Evolutionary conservation across 2,329 filamentous ascomycete species (phyloP).

Genomic region (Meredithiella fracta): DNA sequence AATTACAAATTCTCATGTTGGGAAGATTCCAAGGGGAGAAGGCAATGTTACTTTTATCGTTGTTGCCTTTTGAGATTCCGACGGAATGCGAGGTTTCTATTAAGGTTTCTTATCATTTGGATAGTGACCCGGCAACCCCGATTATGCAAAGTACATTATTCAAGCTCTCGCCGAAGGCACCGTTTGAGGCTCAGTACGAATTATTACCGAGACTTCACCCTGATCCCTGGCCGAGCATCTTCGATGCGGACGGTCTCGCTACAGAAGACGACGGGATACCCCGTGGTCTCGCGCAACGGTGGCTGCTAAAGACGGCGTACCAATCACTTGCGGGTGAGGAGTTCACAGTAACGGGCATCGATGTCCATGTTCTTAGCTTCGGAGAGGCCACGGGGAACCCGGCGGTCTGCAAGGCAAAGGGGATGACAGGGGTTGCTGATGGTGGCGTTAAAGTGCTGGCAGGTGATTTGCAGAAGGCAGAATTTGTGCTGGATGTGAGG

Average conservation of each 20-base stretch:
- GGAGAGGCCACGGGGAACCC: constrained; percentile 30
- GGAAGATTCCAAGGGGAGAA: constrained; percentile 32
- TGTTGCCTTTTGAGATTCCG: constrained; percentile 33
- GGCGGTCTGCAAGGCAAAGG: constrained; percentile 38
- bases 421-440: constrained; percentile 24
- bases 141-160: constrained; percentile 58
- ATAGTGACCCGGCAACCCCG: constrained; percentile 63
- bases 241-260: constrained; percentile 40
- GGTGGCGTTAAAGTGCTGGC: constrained; percentile 39
- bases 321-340: constrained; percentile 65
- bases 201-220: constrained; percentile 63
- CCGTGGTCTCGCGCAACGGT: constrained; percentile 59
- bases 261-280: constrained; percentile 21
- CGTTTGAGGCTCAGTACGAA: constrained; percentile 86
- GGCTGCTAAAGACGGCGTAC: constrained; percentile 57
- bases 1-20: constrained; percentile 27
- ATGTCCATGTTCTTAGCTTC: constrained; percentile 42
- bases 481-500: constrained; percentile 58
- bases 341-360: constrained; percentile 45
- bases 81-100: constrained; percentile 52
- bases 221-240: constrained; percentile 76
- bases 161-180: constrained; percentile 57
- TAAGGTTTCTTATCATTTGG: constrained; percentile 59
- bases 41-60: constrained; percentile 29
- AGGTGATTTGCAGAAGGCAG: constrained; percentile 52